Conservation (phyloP, 768 basidiomycete genomes). For the Tricholoma furcatifolium region DNA sequence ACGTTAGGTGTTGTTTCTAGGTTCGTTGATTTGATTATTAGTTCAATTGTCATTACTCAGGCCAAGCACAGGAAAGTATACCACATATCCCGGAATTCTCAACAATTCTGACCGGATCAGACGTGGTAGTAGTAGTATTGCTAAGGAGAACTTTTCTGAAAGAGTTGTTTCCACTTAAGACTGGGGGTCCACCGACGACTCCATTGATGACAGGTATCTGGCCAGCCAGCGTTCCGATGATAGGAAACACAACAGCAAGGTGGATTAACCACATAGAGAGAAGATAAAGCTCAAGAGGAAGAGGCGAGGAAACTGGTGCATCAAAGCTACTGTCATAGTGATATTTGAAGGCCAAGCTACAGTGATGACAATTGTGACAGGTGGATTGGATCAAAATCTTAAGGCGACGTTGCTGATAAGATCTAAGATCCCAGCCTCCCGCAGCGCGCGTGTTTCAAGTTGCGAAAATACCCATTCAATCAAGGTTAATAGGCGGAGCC, state of each 20-base stretch:
- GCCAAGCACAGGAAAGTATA: slow-evolving; percentile 25
- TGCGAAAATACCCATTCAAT: no score
- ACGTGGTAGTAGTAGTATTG: slow-evolving; percentile 26
- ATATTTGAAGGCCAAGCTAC: no score
- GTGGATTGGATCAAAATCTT: no score
- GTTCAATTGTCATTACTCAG: not conserved
- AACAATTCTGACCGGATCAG: slow-evolving; percentile 50
- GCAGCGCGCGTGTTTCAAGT: no score
- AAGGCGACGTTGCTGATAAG: no score
- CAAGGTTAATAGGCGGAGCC: no score
- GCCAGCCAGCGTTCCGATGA: slow-evolving; percentile 11
- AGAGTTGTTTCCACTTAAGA: slow-evolving; percentile 18
- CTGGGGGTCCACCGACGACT: slow-evolving; percentile 40
- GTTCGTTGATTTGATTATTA: not conserved
- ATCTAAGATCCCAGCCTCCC: no score
- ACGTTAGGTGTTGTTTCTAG: slow-evolving; percentile 59
- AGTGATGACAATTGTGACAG: no score
- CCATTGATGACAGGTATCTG: slow-evolving; percentile 51
- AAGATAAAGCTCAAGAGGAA: not conserved
- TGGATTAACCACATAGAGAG: not conserved
- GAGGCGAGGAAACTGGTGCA: not conserved
- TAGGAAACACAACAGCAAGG: not conserved
- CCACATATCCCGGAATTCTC: slow-evolving; percentile 65
- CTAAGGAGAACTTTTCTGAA: slow-evolving; percentile 10
- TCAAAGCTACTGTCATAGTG: not conserved